These are phyloP conservation scores for Colletotrichum caudatum DNA, from an alignment of 2,329 filamentous ascomycete genomes.

Conservation along the genomic window DNA sequence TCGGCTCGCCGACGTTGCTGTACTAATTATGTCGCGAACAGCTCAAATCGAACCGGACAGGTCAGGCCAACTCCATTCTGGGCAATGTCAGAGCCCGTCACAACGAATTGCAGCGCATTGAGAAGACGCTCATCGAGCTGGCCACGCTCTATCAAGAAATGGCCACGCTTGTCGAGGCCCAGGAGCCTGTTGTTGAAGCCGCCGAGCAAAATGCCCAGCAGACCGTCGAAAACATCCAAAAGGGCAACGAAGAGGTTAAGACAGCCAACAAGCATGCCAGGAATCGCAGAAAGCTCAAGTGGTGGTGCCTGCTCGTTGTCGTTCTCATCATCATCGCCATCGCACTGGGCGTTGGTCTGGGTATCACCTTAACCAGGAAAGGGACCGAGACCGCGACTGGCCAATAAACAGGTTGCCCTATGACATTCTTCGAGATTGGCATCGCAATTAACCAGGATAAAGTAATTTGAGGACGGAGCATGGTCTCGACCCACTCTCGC, in stretches of 20 bases:
- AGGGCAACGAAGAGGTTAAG: slow-evolving; percentile 77
- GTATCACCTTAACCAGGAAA: slow-evolving; percentile 49
- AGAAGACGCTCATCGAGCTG: slow-evolving; percentile 79
- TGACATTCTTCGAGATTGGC: not conserved
- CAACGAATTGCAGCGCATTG: slow-evolving; percentile 85
- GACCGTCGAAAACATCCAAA: slow-evolving; percentile 74
- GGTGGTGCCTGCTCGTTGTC: slow-evolving; percentile 78
- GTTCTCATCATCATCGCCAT: slow-evolving; percentile 69
- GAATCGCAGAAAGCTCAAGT: slow-evolving; percentile 80
- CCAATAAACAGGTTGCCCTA: slow-evolving; percentile 6
- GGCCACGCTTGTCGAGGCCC: slow-evolving; percentile 78
- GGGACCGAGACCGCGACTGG: slow-evolving; percentile 6
- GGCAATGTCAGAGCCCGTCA: slow-evolving; percentile 85
- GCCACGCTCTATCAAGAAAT: slow-evolving; percentile 79
- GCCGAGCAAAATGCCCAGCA: slow-evolving; percentile 75
- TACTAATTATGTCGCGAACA: slow-evolving; percentile 50
- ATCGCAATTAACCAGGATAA: not conserved
- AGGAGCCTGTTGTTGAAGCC: slow-evolving; percentile 72
- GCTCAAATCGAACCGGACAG: slow-evolving; percentile 80
- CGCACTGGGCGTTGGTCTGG: slow-evolving; percentile 66
- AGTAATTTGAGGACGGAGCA: not conserved
- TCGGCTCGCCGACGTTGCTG: not conserved
- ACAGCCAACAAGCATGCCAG: slow-evolving; percentile 76
- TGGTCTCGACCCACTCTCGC: not conserved
- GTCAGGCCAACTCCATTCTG: slow-evolving; percentile 78